Evolutionary conservation across 2,329 filamentous ascomycete species (phyloP).

Genomic region (Ceratocystis smalleyi): DNA sequence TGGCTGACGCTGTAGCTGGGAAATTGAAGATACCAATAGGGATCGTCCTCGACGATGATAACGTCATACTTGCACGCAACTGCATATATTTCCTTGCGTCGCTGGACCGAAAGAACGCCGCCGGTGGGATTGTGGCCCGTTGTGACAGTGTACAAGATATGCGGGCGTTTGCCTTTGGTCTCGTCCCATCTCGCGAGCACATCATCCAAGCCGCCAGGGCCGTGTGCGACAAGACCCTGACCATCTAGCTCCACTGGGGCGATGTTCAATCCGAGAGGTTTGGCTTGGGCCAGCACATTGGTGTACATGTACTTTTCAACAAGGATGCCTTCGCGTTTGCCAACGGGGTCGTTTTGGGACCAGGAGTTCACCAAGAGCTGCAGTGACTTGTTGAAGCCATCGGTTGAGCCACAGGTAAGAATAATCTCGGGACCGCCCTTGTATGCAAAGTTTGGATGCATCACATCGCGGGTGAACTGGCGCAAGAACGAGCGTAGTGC

Average conservation of each 20-base stretch:
- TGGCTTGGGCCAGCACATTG: conserved; percentile 53
- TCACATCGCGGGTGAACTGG: conserved; percentile 57
- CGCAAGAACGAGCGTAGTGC: conserved; percentile 63
- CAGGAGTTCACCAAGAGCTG: conserved; percentile 64
- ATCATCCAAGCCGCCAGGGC: conserved; percentile 58
- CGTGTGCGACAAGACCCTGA: conserved; percentile 62
- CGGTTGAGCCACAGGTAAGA: conserved; percentile 67
- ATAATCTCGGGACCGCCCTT: conserved; percentile 59
- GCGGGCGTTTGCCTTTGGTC: conserved; percentile 56
- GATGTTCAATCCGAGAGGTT: conserved; percentile 55
- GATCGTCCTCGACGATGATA: conserved; percentile 85
- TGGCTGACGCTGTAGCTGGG: conserved; percentile 47
- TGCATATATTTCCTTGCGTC: conserved; percentile 64
- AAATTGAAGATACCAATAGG: conserved; percentile 90
- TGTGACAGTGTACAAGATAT: conserved; percentile 79
- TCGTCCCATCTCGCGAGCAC: conserved; percentile 72
- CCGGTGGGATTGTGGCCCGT: conserved; percentile 76
- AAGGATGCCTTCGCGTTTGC: conserved; percentile 60
- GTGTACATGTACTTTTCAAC: conserved; percentile 70
- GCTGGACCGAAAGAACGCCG: conserved; percentile 54
- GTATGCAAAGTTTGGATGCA: conserved; percentile 75
- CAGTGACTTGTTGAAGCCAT: conserved; percentile 67
- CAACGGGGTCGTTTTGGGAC: conserved; percentile 47
- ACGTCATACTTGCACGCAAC: conserved; percentile 74
- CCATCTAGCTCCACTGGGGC: conserved; percentile 61